phyloP scores from a whole-genome alignment of 345 rosid species.

The Populus alba region DNA sequence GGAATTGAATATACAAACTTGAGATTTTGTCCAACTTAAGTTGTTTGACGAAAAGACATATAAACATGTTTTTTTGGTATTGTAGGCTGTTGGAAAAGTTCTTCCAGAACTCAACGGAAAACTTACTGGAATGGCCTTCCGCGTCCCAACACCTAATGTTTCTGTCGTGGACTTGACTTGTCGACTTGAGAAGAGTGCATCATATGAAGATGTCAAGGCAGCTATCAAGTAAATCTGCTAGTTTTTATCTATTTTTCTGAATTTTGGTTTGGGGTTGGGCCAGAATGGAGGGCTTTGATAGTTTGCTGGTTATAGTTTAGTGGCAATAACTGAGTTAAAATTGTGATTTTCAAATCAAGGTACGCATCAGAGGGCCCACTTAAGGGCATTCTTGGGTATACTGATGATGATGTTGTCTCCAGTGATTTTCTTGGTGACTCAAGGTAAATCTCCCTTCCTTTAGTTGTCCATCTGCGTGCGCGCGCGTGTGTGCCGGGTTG shows the following conservation, averaged over 20 bases:
- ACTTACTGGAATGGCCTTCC: constrained; percentile 99
- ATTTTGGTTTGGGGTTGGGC: neutral
- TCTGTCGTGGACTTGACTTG: constrained; percentile 98
- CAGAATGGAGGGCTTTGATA: neutral
- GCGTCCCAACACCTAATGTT: constrained; percentile 94
- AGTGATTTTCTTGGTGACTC: constrained; percentile 91
- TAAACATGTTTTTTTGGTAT: neutral
- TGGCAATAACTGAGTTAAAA: constrained; percentile 1
- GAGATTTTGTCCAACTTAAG: neutral
- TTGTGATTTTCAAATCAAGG: constrained; percentile 37
- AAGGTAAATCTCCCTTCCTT: constrained; percentile 42
- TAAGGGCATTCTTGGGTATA: constrained; percentile 90
- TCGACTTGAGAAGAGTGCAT: constrained; percentile 89
- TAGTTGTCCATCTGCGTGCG: neutral
- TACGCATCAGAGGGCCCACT: constrained; percentile 89
- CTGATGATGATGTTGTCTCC: constrained; percentile 96
- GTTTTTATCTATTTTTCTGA: neutral
- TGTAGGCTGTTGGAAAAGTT: constrained; percentile 98
- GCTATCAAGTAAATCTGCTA: constrained; percentile 62
- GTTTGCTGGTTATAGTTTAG: neutral
- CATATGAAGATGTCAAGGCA: constrained; percentile 91
- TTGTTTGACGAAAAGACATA: neutral
- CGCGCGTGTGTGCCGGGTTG: neutral
- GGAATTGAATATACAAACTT: neutral
- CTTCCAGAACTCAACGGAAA: constrained; percentile 96